Evolutionary conservation across 2,329 filamentous ascomycete species (phyloP).

Genomic region (Alternaria alternata): DNA sequence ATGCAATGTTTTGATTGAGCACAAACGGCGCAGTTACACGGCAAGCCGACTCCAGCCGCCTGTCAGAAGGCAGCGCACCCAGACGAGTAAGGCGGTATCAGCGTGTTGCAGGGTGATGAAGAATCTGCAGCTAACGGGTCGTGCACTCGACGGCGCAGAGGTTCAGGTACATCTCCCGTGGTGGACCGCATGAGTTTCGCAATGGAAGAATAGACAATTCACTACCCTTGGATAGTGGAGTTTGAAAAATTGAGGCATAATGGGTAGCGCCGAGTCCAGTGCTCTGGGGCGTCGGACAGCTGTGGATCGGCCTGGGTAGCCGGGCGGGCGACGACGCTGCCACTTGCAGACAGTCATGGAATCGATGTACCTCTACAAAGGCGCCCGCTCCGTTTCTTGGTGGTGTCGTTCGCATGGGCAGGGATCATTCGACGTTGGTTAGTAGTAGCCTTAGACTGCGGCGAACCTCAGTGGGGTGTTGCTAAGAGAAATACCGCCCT

Average conservation of each 20-base stretch:
- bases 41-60: slow-evolving; percentile 40
- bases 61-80: neutral
- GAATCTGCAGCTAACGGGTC: slow-evolving; percentile 34
- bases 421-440: slow-evolving; percentile 32
- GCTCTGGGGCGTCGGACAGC: slow-evolving; percentile 14
- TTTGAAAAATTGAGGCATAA: slow-evolving; percentile 6
- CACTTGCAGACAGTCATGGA: slow-evolving; percentile 4
- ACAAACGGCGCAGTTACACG: slow-evolving; percentile 38
- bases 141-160: slow-evolving; percentile 31
- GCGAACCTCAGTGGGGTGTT: slow-evolving; percentile 33
- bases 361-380: slow-evolving; percentile 32
- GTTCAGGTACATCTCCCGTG: slow-evolving; percentile 45
- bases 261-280: slow-evolving; percentile 10
- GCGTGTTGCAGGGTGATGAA: slow-evolving; percentile 14
- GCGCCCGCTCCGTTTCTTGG: slow-evolving; percentile 24
- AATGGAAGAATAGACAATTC: slow-evolving; percentile 6
- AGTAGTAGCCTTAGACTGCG: slow-evolving; percentile 20
- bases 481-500: slow-evolving; percentile 40
- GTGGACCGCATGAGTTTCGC: slow-evolving; percentile 16
- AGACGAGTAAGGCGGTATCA: slow-evolving; percentile 13
- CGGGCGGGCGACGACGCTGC: slow-evolving; percentile 1
- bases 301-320: slow-evolving; percentile 14
- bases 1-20: slow-evolving; percentile 37
- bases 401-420: slow-evolving; percentile 37
- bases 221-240: slow-evolving; percentile 1